Percentiles rank a stretch among this genome's conserved stretches.
phyloP scores from a whole-genome alignment of 306 rosid genomes.

The Cicer bijugum region DNA sequence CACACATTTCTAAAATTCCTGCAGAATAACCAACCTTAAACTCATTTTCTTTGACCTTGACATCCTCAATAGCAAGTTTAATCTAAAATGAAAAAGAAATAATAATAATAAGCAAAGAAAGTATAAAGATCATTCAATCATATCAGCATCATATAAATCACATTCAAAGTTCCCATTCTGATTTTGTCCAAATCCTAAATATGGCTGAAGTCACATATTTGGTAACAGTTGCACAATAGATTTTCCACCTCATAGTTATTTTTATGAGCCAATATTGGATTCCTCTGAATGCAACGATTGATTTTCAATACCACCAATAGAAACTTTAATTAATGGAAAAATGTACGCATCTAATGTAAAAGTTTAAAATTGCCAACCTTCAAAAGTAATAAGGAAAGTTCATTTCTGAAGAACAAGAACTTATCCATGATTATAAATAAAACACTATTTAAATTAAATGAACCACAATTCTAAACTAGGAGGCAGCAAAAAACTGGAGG shows the following conservation, averaged over 20 bases:
- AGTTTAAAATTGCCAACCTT: constrained; percentile 31
- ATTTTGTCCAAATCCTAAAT: constrained; percentile 18
- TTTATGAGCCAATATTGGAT: neutral
- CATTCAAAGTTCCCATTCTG: constrained; percentile 13
- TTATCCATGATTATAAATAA: constrained; percentile 28
- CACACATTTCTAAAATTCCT: neutral
- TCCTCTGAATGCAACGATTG: constrained; percentile 13
- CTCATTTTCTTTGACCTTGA: constrained; percentile 57
- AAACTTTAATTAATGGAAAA: constrained; percentile 8
- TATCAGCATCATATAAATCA: constrained; percentile 24
- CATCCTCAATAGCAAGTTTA: constrained; percentile 64
- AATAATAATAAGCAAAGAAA: constrained; percentile 31
- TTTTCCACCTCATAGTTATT: constrained; percentile 11
- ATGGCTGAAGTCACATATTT: constrained; percentile 21
- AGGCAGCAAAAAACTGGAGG: constrained; percentile 7
- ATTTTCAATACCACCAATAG: constrained; percentile 16
- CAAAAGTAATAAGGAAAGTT: constrained; percentile 35
- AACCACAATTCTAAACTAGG: constrained; percentile 15
- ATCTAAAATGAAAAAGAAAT: constrained; percentile 54
- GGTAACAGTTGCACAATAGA: constrained; percentile 19
- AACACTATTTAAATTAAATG: constrained; percentile 18
- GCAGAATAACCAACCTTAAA: constrained; percentile 64
- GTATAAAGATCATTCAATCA: neutral
- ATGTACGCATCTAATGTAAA: neutral
- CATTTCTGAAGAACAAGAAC: constrained; percentile 31